Conservation (phyloP, 2,329 filamentous ascomycete species). For the Apiospora malaysiana region DNA sequence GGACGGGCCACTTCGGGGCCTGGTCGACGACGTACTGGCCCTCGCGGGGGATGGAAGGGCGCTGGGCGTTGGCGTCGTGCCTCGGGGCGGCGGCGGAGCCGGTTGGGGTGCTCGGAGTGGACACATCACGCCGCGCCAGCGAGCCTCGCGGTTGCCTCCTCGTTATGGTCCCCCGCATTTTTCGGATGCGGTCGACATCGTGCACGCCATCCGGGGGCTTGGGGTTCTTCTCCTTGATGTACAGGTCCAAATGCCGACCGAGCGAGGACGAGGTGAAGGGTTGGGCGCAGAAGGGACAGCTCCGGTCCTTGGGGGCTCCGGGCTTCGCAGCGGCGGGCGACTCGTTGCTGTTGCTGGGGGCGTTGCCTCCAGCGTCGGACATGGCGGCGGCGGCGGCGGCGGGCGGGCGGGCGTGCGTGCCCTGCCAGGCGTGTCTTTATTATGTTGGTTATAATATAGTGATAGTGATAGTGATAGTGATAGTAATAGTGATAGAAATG, state of each 20-base stretch:
- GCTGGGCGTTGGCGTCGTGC: slow-evolving; percentile 46
- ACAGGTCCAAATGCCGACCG: slow-evolving; percentile 91
- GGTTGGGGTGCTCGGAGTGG: slow-evolving; percentile 63
- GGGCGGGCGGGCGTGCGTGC: background rate
- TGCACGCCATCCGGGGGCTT: slow-evolving; percentile 87
- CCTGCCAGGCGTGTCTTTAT: background rate
- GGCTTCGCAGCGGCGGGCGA: slow-evolving; percentile 47
- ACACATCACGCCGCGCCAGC: slow-evolving; percentile 62
- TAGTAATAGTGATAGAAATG: background rate
- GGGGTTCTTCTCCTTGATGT: slow-evolving; percentile 92
- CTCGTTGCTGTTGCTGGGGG: slow-evolving; percentile 31
- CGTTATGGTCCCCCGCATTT: slow-evolving; percentile 84
- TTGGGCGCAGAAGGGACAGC: slow-evolving; percentile 86
- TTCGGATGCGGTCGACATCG: slow-evolving; percentile 86
- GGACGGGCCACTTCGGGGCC: slow-evolving; percentile 59
- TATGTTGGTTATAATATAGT: background rate
- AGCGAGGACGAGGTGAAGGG: slow-evolving; percentile 93
- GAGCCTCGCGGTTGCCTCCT: slow-evolving; percentile 79
- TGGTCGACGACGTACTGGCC: slow-evolving; percentile 51
- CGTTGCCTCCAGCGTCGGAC: slow-evolving; percentile 20
- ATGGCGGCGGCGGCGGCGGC: slow-evolving; percentile 6
- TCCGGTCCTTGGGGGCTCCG: slow-evolving; percentile 78
- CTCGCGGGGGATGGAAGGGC: slow-evolving; percentile 49
- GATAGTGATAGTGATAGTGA: too few relatives aligned
- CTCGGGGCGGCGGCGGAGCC: slow-evolving; percentile 38